A percentile compares a stretch with the other conserved stretches of the same genome.
Evolutionary conservation across 2,329 filamentous ascomycete species (phyloP).

Genomic region (Apiospora pterosperma): DNA sequence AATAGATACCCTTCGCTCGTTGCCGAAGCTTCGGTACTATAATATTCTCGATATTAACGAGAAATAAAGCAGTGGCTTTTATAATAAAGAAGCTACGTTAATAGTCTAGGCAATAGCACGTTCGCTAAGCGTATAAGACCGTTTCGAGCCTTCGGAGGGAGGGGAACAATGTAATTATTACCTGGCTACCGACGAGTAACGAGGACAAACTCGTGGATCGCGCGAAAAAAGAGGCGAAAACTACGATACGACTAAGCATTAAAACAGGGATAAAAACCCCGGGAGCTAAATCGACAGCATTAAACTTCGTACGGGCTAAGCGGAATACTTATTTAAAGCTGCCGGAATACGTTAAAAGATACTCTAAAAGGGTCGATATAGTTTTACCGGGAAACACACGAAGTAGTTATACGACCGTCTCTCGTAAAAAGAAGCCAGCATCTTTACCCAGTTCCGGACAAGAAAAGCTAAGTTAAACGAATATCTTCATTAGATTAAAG

Average conservation of each 20-base stretch:
- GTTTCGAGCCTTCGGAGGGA: neutral
- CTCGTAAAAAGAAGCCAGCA: neutral
- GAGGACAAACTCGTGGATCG: no score
- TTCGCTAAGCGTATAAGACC: neutral
- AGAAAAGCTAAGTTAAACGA: neutral
- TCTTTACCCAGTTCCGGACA: neutral
- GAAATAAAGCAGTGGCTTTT: constrained; percentile 3
- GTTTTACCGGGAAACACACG: neutral
- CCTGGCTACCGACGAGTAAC: no score
- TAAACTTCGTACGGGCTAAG: no score
- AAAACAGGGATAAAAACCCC: no score
- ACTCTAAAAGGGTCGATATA: neutral
- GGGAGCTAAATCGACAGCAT: no score
- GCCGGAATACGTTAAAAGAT: neutral
- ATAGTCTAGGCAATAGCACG: neutral
- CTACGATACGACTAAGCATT: no score
- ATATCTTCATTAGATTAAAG: neutral
- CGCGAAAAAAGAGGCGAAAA: no score
- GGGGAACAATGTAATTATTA: constrained; percentile 1
- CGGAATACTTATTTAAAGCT: no score
- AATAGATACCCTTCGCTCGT: no score
- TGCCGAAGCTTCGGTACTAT: no score
- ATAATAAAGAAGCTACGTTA: neutral
- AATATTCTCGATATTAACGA: neutral
- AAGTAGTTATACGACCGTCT: neutral